These are phyloP conservation scores for Fusarium metavorans DNA, from an alignment of 2,329 filamentous ascomycete genomes.

Conservation along the genomic window DNA sequence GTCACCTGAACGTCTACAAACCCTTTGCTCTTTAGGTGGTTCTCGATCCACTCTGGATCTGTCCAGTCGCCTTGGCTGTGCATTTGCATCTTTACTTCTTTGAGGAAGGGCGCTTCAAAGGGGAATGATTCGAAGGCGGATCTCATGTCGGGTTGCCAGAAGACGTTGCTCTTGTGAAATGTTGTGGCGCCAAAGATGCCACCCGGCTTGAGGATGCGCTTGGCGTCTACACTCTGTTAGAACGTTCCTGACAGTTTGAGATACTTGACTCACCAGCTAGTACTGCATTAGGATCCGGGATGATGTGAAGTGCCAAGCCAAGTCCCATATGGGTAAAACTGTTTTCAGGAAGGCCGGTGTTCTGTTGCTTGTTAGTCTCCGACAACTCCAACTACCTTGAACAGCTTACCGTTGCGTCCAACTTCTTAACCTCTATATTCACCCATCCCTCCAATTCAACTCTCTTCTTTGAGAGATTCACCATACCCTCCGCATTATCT, in stretches of 20 bases:
- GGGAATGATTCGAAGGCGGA: conserved; percentile 56
- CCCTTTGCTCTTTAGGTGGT: conserved; percentile 50
- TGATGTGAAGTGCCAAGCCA: conserved; percentile 61
- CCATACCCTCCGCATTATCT: conserved; percentile 58
- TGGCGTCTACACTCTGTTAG: conserved; percentile 45
- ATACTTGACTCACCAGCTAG: conserved; percentile 41
- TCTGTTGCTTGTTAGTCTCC: conserved; percentile 39
- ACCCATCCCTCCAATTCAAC: conserved; percentile 58
- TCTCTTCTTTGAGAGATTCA: conserved; percentile 55
- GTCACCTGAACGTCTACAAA: conserved; percentile 55
- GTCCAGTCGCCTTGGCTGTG: conserved; percentile 56
- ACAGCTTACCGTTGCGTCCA: conserved; percentile 60
- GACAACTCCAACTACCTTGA: accelerated
- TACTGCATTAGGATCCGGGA: conserved; percentile 54
- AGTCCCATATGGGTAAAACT: conserved; percentile 59
- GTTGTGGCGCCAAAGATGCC: conserved; percentile 54
- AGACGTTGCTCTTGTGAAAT: conserved; percentile 50
- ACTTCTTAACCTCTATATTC: conserved; percentile 55
- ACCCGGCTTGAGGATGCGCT: conserved; percentile 54
- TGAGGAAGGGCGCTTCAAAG: conserved; percentile 53
- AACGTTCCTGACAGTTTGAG: background rate
- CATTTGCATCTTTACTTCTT: conserved; percentile 52
- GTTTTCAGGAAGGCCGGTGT: conserved; percentile 53
- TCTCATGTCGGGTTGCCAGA: conserved; percentile 54
- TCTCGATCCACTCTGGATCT: conserved; percentile 54